These are phyloP conservation scores for Nemania serpens DNA, from an alignment of 2,329 filamentous ascomycete genomes.

Conservation along the genomic window DNA sequence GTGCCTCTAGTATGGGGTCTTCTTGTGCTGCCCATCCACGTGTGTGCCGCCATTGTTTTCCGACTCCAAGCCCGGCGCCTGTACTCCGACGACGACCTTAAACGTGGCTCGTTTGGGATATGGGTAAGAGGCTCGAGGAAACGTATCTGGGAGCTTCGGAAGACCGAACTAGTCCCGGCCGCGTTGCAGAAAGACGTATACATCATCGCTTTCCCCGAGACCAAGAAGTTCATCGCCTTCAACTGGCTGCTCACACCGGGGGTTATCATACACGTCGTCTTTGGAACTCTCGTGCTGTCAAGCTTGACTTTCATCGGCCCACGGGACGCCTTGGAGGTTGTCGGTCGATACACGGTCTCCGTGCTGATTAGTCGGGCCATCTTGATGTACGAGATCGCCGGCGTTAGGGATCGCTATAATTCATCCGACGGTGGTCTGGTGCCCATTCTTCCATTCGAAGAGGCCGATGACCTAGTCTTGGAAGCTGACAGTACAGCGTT, in stretches of 20 bases:
- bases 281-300: constrained; percentile 9
- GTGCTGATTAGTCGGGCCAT: constrained; percentile 8
- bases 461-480: not conserved
- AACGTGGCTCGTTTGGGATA: not conserved
- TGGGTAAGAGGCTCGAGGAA: not conserved
- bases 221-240: not conserved
- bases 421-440: not conserved
- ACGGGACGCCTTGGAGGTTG: constrained; percentile 2
- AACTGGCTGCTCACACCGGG: constrained; percentile 7
- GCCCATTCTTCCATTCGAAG: not conserved
- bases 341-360: constrained; percentile 3
- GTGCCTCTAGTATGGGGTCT: constrained; percentile 1
- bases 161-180: not conserved
- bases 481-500: not conserved
- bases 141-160: not conserved
- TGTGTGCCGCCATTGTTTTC: not conserved
- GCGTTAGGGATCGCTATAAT: constrained; percentile 13
- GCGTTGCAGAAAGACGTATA: not conserved
- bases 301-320: constrained; percentile 16
- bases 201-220: not conserved
- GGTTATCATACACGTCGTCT: constrained; percentile 13
- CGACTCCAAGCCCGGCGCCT: not conserved
- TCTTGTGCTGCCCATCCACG: constrained; percentile 9
- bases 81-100: not conserved
- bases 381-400: constrained; percentile 18